Percentiles rank a stretch among this genome's conserved stretches.
Evolutionary conservation across 2,329 filamentous ascomycete genomes (phyloP).

Genomic region (Chaetomium sp.): DNA sequence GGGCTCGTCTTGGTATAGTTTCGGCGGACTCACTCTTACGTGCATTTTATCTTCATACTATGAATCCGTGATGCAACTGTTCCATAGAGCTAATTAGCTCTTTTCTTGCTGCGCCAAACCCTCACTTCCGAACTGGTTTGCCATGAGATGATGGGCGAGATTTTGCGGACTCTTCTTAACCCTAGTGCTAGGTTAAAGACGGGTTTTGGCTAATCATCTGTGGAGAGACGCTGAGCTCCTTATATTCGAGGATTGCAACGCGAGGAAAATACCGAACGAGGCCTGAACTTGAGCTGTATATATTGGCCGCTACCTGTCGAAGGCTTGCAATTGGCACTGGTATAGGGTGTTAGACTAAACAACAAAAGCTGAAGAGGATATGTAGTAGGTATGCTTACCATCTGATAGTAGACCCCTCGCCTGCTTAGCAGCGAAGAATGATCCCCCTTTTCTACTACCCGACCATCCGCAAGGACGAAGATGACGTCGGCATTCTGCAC

Average conservation of each 20-base stretch:
- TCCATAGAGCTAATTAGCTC: neutral
- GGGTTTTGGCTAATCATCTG: neutral
- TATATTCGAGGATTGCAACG: neutral
- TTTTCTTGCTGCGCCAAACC: neutral
- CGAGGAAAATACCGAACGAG: neutral
- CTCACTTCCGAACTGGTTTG: neutral
- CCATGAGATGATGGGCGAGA: neutral
- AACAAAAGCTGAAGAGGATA: neutral
- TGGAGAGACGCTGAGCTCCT: too few relatives aligned
- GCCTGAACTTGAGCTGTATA: neutral
- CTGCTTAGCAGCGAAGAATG: slow-evolving; percentile 53
- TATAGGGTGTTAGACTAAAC: neutral
- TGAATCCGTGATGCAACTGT: neutral
- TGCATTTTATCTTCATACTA: neutral
- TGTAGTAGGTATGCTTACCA: slow-evolving; percentile 46
- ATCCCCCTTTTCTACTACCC: slow-evolving; percentile 58
- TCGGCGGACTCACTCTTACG: neutral
- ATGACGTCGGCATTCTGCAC: slow-evolving; percentile 78
- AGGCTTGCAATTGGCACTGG: slow-evolving; percentile 60
- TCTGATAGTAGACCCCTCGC: slow-evolving; percentile 58
- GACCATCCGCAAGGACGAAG: slow-evolving; percentile 71
- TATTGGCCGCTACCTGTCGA: slow-evolving; percentile 48
- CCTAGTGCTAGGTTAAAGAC: neutral
- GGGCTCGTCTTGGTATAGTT: neutral
- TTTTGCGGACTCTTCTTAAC: neutral